Evolutionary conservation across 2,329 filamentous ascomycete species (phyloP), one percentile per base, ranked within the genome.

Genomic region (Talaromyces amestolkiae): DNA sequence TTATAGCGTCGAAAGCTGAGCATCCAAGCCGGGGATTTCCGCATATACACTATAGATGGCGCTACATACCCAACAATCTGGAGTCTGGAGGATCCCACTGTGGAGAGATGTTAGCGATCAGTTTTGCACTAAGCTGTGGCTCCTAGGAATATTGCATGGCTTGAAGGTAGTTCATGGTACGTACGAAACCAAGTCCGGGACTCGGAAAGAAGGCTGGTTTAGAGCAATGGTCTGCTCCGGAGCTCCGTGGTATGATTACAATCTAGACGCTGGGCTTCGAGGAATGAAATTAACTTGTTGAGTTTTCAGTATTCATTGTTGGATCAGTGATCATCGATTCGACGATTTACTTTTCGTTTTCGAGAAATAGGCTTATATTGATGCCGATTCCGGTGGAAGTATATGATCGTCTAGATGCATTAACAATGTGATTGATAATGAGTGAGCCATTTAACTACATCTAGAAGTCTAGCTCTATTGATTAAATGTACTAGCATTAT

Each of bases 1-100:
- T 35, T 37, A 22, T 56, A 15, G 53, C 13, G 53, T 56, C n/a
- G 37, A 37, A 22, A 37, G n/a, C 33, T 37, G 33, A 24, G 8
- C 17, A 22, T 56, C 75, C 59, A 62, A 62, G 59, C 60, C 60
- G 60, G 47, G 43, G 33, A 54, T 17, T 62, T n/a, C 60, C 60
- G 60, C 11, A 15, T 27, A 11, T 37, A 15, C 6, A 27, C 37
- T 41, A 43, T 33, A 27, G 49, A n/a, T 15, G n/a, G 47, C 47
- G 17, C 47, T 6, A 11, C 15, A 24, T 24, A 47, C 58, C 31
- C 4, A 31, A 33, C 51, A 54, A 54, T 53, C 45, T 39, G 47
- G 60, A 62, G 47, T 33, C 31, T 54, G 47, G 45, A 61, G 27
- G 17, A 37, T 39, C 41, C 47, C 10, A 43, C 43, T 43, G 47